Base-by-base conservation (phyloP, 352 stramenopile genomes). In the Globisporangium echinulatum region DNA sequence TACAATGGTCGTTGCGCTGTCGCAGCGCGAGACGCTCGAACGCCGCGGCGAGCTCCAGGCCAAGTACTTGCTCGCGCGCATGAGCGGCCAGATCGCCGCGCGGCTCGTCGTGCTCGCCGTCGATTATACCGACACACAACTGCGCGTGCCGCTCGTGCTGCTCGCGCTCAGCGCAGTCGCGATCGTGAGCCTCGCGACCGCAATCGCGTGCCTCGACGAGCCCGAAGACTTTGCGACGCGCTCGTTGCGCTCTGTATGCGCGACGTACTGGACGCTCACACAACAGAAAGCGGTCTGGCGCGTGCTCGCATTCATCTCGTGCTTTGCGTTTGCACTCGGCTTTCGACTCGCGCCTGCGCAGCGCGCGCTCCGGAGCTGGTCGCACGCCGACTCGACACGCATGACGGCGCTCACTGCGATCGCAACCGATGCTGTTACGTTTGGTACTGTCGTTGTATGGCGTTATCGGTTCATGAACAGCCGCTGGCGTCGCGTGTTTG, bases 401-500 rank as follows among this genome's bases (percentile, higher is more conserved):
- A 69, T 68, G 9, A 36, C 44, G 19, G 19, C 79, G n/a, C 56
- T 81, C 25, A 66, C 52, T 19, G 69, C 19, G 52, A 73, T 64
- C 54, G 50, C 67, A 48, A 68, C 48, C 43, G 70, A 81, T 52
- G 43, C 69, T 9, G 60, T 75, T 14, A 75, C 77, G 72, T 69
- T 81, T 10, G 40, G 63, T 2, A 72, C 72, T 15, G 57, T 81
- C 36, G 15, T 76, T 2, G 11, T 75, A 4, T 79, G 70, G 70
- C 63, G 68, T 17, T 64, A 62, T 50, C 61, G n/a, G 37, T 66
- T 69, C 4, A 71, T 71, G 40, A 81, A 81, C 49, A 53, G 62
- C 37, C 47, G 79, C 11, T 81, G 72, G 72, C 73, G 68, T 39
- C 58, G 51, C 7, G 58, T 79, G n/a, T 81, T 81, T 49, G 49